Percentiles rank a stretch among this genome's conserved stretches.
Evolutionary conservation across 2,329 filamentous ascomycete genomes (phyloP).

Genomic region (Elsinoe ampelina): DNA sequence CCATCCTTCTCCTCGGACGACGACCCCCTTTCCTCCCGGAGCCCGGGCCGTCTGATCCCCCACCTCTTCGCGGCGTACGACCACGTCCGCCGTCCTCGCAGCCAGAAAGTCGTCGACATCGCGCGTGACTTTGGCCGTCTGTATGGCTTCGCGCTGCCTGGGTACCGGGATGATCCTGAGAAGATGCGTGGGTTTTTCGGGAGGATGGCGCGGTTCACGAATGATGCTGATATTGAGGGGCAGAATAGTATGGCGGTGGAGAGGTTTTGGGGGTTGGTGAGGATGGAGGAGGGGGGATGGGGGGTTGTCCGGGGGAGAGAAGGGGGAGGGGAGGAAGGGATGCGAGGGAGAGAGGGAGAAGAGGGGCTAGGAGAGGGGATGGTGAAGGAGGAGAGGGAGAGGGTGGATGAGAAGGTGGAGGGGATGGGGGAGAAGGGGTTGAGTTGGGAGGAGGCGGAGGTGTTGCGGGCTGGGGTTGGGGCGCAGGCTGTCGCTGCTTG

Average conservation of each 20-base stretch:
- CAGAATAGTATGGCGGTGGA: constrained; percentile 25
- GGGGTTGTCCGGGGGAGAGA: neutral
- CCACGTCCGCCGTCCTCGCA: constrained; percentile 21
- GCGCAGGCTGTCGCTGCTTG: neutral
- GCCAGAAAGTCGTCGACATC: constrained; percentile 25
- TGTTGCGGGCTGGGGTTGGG: neutral
- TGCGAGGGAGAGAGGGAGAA: no score
- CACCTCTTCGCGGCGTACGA: constrained; percentile 24
- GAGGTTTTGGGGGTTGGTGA: constrained; percentile 18
- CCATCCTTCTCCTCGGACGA: constrained; percentile 1
- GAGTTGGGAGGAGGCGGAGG: neutral
- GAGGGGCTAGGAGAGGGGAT: neutral
- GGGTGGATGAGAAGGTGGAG: neutral
- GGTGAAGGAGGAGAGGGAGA: neutral
- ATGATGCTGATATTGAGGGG: constrained; percentile 24
- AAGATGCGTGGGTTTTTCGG: constrained; percentile 26
- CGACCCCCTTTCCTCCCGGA: neutral
- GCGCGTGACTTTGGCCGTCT: constrained; percentile 24
- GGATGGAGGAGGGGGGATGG: constrained; percentile 11
- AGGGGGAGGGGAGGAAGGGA: neutral
- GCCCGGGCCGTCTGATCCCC: constrained; percentile 16
- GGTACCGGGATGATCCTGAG: constrained; percentile 23
- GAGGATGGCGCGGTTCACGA: constrained; percentile 25
- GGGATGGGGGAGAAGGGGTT: neutral
- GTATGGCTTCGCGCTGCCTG: constrained; percentile 24